Base-by-base conservation (phyloP, 805 yeast species). In the Pichia eremophila region DNA sequence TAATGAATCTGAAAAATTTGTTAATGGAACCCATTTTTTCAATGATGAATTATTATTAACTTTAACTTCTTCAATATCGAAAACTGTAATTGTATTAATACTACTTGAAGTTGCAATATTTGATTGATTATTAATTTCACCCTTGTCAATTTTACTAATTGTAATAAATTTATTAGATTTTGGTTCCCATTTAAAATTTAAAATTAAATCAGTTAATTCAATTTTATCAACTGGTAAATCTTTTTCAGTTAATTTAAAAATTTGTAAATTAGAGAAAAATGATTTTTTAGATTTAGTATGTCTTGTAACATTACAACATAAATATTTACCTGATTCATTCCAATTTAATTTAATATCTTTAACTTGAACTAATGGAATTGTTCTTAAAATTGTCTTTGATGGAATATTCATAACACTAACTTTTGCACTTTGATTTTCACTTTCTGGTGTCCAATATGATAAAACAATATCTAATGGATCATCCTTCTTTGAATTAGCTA, bases 381-480 rank as follows among this genome's bases (percentile, higher is more conserved):
- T 85, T 77, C 97, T 85, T 52, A 93, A 67, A 42, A 89, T 81
- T 65, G 80, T 75, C 65, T 83, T 85, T 28, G 88, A 74, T 50
- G 96, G 95, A 46, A 90, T 77, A 60, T 86, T 88, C 81, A 93
- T 83, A 53, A 93, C 70, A 25, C 95, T 79, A 49, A 91, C 98
- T 66, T 95, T 84, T 29, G 99, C 97, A 41, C 96, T 85, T 72
- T 90, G 96, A 68, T 93, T 91, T 53, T 75, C 67, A 27, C 60
- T 49, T 71, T 93, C 99, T 47, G 99, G 99, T 42, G 96, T 89
- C 99, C 99, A 93, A 72, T 83, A 93, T 32, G 95, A 81, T 56
- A 93, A 74, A 35, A 89, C 70, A 57, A 82, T 82, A 48, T 81
- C 81, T 40, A 72, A 74, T 49, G 74, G 78, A 38, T 64, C 70